Evolutionary conservation across 179 eudicot genomes (phyloP).

Genomic region (Drosera spatulata): DNA sequence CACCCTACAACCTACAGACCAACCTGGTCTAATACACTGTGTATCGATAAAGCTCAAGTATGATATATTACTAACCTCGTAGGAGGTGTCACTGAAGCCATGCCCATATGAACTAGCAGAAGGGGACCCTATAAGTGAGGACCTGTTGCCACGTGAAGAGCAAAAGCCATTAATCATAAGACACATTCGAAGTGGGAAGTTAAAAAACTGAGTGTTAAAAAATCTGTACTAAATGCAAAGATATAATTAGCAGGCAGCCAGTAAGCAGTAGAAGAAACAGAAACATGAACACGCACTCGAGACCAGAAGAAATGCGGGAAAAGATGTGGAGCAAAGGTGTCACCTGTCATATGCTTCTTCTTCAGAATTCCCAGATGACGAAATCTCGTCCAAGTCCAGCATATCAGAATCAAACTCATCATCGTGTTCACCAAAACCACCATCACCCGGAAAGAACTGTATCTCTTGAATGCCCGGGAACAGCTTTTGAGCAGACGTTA

Average conservation of each 20-base stretch:
- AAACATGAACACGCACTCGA: too few species aligned
- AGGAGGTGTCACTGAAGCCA: conserved; percentile 13
- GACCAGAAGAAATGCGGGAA: too few species aligned
- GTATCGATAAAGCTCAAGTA: background rate
- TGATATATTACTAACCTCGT: conserved; percentile 28
- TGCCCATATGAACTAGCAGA: conserved; percentile 35
- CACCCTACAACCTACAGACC: too few species aligned
- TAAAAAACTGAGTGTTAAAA: too few species aligned
- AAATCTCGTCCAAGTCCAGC: conserved; percentile 79
- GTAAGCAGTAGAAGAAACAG: too few species aligned
- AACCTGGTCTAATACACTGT: too few species aligned
- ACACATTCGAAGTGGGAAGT: too few species aligned
- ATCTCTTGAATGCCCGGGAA: conserved; percentile 39
- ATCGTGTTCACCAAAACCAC: conserved; percentile 32
- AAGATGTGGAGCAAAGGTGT: background rate
- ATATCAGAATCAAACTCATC: conserved; percentile 67
- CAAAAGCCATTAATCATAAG: too few species aligned
- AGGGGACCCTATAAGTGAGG: conserved; percentile 56
- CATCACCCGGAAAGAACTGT: conserved; percentile 31
- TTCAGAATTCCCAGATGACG: conserved; percentile 93
- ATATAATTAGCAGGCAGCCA: too few species aligned
- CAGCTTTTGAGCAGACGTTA: conserved; percentile 48
- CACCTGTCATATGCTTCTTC: conserved; percentile 72
- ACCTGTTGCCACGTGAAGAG: conserved; percentile 26
- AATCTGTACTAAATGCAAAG: too few species aligned